Conservation (phyloP, 2,329 filamentous ascomycete genomes). For the Monilinia polystroma region DNA sequence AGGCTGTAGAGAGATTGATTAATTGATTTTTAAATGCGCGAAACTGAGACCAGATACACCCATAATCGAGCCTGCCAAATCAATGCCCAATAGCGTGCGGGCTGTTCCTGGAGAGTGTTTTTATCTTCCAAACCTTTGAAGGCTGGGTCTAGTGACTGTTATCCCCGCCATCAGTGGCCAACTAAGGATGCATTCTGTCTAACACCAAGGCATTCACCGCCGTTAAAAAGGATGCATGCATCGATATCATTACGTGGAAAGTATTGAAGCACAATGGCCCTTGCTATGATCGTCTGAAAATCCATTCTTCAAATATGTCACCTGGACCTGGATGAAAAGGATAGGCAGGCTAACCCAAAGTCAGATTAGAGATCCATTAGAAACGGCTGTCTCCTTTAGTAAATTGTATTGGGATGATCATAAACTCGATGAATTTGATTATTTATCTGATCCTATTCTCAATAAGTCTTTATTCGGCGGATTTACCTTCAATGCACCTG, state of each 20-base stretch:
- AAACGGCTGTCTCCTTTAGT: background rate
- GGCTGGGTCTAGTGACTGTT: background rate
- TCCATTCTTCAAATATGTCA: constrained; percentile 1
- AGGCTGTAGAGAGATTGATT: no score
- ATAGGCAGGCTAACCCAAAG: constrained; percentile 1
- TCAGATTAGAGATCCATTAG: constrained; percentile 12
- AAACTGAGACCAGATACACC: no score
- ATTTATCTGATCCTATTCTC: constrained; percentile 6
- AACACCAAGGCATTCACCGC: background rate
- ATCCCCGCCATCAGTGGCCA: constrained; percentile 9
- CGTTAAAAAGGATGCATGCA: constrained; percentile 1
- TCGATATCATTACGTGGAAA: constrained; percentile 19
- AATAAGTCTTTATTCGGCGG: background rate
- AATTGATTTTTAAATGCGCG: no score
- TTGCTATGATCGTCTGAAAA: constrained; percentile 10
- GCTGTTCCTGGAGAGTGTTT: background rate
- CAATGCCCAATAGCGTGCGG: background rate
- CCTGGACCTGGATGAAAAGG: background rate
- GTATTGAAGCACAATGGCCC: background rate
- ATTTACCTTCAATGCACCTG: background rate
- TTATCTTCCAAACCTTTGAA: background rate
- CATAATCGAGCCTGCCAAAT: no score
- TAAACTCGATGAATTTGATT: background rate
- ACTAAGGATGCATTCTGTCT: constrained; percentile 2
- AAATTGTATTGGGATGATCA: background rate